Conservation (phyloP, 768 basidiomycete genomes). For the Tephrocybe sp. region DNA sequence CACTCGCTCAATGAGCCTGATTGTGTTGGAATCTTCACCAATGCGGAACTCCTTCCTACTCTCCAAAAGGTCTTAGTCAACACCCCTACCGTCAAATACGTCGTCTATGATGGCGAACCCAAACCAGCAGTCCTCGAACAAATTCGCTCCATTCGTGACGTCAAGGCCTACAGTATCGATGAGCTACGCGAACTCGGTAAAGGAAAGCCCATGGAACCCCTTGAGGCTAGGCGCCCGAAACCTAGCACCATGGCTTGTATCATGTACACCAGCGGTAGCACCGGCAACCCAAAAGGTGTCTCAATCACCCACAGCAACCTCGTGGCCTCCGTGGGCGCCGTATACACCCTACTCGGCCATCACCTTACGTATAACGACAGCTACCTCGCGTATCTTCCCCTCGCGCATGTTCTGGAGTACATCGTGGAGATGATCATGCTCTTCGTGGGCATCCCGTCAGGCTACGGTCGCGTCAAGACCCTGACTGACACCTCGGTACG, state of each 20-base stretch:
- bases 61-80: slow-evolving; percentile 68
- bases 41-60: slow-evolving; percentile 83
- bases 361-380: slow-evolving; percentile 57
- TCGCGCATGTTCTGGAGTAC: slow-evolving; percentile 95
- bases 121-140: slow-evolving; percentile 50
- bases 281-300: slow-evolving; percentile 94
- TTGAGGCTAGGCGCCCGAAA: slow-evolving; percentile 46
- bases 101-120: slow-evolving; percentile 85
- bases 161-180: slow-evolving; percentile 64
- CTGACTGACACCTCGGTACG: slow-evolving; percentile 93
- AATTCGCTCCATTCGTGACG: slow-evolving; percentile 52
- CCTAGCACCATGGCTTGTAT: slow-evolving; percentile 45
- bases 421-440: slow-evolving; percentile 82
- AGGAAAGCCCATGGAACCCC: slow-evolving; percentile 45
- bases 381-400: slow-evolving; percentile 89
- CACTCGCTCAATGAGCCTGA: slow-evolving; percentile 87
- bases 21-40: slow-evolving; percentile 85
- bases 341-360: slow-evolving; percentile 68
- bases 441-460: slow-evolving; percentile 75
- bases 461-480: slow-evolving; percentile 94
- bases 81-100: slow-evolving; percentile 70
- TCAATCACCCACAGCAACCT: slow-evolving; percentile 86
- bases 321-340: slow-evolving; percentile 82
- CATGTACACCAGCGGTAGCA: slow-evolving; percentile 83
- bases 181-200: slow-evolving; percentile 72